A percentile compares a stretch with the other conserved stretches of the same genome.
phyloP scores from a whole-genome alignment of 75 land plant genomes.

The Larix kaempferi region DNA sequence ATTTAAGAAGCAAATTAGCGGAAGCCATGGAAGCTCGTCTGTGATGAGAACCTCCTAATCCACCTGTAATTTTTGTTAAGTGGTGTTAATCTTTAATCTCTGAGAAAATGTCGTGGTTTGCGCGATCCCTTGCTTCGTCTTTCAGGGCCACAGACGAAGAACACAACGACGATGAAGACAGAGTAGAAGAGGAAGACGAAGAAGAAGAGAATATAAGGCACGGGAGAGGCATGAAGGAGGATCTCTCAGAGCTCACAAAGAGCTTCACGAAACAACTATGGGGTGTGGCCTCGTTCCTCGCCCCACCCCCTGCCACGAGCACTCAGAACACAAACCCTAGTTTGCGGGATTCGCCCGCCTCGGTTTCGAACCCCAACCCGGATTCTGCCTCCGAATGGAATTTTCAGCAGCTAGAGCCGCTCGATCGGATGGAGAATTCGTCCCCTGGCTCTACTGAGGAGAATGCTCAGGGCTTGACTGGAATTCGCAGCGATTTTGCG shows the following conservation, averaged over 20 bases:
- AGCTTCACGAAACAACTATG: slow-evolving; percentile 75
- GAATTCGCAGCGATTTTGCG: slow-evolving; percentile 73
- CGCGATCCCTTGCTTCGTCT: slow-evolving; percentile 43
- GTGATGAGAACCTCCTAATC: no score
- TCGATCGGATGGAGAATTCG: not conserved
- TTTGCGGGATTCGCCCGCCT: not conserved
- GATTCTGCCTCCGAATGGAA: not conserved
- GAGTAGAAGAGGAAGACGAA: slow-evolving; percentile 11
- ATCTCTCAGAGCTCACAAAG: slow-evolving; percentile 74
- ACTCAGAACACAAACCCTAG: not conserved
- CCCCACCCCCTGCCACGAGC: slow-evolving; percentile 66
- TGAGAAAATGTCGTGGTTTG: slow-evolving; percentile 52
- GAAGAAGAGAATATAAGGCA: not conserved
- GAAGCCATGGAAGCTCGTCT: no score
- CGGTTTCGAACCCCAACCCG: not conserved
- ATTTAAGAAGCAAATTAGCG: no score
- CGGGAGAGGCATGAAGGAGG: slow-evolving; percentile 77
- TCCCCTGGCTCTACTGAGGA: not conserved
- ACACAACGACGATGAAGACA: slow-evolving; percentile 31
- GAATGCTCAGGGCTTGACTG: slow-evolving; percentile 27
- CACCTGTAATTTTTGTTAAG: no score
- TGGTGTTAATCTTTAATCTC: not conserved
- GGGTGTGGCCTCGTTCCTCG: slow-evolving; percentile 95
- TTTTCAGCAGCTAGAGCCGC: not conserved
- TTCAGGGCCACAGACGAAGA: slow-evolving; percentile 6